A percentile compares a stretch with the other conserved stretches of the same genome.
Evolutionary conservation across 2,329 filamentous ascomycete genomes (phyloP).

Genomic region (Plenodomus lindquistii): DNA sequence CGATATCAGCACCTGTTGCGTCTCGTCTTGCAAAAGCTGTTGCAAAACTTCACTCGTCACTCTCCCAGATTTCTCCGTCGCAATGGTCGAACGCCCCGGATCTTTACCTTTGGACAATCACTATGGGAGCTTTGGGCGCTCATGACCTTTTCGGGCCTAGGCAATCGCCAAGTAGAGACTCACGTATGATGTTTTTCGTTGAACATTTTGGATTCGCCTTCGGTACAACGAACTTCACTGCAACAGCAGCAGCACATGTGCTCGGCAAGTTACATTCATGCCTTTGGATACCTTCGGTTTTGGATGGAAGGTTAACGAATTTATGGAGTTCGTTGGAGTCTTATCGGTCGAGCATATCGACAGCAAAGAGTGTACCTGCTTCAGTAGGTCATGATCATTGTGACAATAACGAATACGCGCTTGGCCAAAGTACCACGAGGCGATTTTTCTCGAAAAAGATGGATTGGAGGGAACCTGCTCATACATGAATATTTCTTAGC

Average conservation of each 20-base stretch:
- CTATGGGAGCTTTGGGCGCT: conserved; percentile 33
- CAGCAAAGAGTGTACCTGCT: conserved; percentile 2
- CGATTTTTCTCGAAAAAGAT: conserved; percentile 14
- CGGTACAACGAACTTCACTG: neutral
- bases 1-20: conserved; percentile 15
- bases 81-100: conserved; percentile 26
- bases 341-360: neutral
- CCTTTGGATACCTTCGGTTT: conserved; percentile 26
- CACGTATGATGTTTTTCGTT: neutral
- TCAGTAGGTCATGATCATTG: conserved; percentile 8
- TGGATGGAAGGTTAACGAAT: conserved; percentile 20
- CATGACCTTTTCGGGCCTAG: conserved; percentile 6
- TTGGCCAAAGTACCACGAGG: conserved; percentile 19
- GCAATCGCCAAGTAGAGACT: neutral
- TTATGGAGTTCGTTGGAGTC: conserved; percentile 19
- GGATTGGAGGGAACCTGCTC: neutral
- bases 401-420: conserved; percentile 16
- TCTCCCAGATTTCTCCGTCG: conserved; percentile 17
- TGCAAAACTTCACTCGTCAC: conserved; percentile 20
- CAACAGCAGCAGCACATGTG: neutral
- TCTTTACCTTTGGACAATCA: conserved; percentile 34
- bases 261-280: conserved; percentile 10
- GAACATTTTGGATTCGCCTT: neutral
- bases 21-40: conserved; percentile 23
- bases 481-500: no score